These are phyloP conservation scores for Dicorynia guianensis DNA, from an alignment of 306 rosid genomes.

Conservation along the genomic window DNA sequence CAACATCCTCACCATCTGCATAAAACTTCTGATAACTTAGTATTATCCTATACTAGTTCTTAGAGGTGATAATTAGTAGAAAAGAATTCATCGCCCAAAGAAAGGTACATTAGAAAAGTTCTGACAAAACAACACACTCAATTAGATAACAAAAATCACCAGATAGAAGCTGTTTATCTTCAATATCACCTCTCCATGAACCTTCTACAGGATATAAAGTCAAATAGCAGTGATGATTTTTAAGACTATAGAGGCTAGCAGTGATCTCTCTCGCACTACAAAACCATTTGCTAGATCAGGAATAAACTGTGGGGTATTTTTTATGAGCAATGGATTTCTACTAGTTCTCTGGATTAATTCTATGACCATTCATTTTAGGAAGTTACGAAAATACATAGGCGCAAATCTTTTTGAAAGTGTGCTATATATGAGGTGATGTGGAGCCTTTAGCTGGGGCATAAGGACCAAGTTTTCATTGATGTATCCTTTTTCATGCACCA, in stretches of 20 bases:
- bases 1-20: slow-evolving; percentile 99
- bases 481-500: too few relatives aligned
- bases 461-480: neutral
- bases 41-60: slow-evolving; percentile 22
- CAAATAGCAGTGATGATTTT: slow-evolving; percentile 7
- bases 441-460: neutral
- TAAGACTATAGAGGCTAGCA: slow-evolving; percentile 16
- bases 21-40: slow-evolving; percentile 36
- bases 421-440: neutral
- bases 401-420: neutral
- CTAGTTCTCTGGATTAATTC: neutral
- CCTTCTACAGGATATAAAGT: slow-evolving; percentile 18
- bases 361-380: too few relatives aligned
- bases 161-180: slow-evolving; percentile 13
- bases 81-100: too few relatives aligned
- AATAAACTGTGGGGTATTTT: slow-evolving; percentile 2
- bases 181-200: slow-evolving; percentile 29
- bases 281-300: neutral
- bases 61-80: too few relatives aligned
- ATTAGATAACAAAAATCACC: slow-evolving; percentile 16
- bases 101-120: too few relatives aligned
- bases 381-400: too few relatives aligned
- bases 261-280: neutral
- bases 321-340: slow-evolving; percentile 5
- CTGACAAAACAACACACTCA: neutral